Evolutionary conservation across 805 yeast species (phyloP).

Genomic region (Yamadazyma olivae): DNA sequence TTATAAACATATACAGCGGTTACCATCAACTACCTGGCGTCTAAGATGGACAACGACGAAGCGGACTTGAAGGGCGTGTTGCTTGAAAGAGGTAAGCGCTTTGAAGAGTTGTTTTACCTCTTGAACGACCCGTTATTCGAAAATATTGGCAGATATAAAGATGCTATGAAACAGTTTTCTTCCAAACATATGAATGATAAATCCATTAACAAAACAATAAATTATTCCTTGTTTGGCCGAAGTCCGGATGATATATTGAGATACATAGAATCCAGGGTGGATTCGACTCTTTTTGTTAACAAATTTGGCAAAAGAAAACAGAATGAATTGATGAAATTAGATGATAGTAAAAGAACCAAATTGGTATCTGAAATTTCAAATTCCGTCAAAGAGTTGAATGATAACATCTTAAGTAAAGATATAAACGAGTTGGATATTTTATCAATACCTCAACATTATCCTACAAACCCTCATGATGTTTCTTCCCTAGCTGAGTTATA

Average conservation of each 20-base stretch:
- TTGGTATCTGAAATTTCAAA: slow-evolving; percentile 14
- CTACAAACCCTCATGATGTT: slow-evolving; percentile 36
- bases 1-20: no score
- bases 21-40: no score
- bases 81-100: slow-evolving; percentile 10
- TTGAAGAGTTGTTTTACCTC: slow-evolving; percentile 17
- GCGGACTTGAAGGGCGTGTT: slow-evolving; percentile 2
- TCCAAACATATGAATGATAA: slow-evolving; percentile 3
- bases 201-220: slow-evolving; percentile 6
- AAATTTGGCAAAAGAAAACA: slow-evolving; percentile 3
- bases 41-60: background rate
- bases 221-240: slow-evolving; percentile 8
- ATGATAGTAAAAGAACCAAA: slow-evolving; percentile 5
- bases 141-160: slow-evolving; percentile 5
- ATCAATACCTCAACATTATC: slow-evolving; percentile 42
- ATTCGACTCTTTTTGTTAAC: slow-evolving; percentile 1
- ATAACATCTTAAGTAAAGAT: slow-evolving; percentile 14
- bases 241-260: slow-evolving; percentile 4
- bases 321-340: background rate
- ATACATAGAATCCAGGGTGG: slow-evolving; percentile 6
- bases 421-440: slow-evolving; percentile 33
- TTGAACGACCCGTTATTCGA: slow-evolving; percentile 17
- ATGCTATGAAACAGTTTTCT: slow-evolving; percentile 2
- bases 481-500: slow-evolving; percentile 79
- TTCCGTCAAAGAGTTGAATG: slow-evolving; percentile 17